Conservation (phyloP, 2,329 filamentous ascomycete genomes). For the Penicillium sp. region DNA sequence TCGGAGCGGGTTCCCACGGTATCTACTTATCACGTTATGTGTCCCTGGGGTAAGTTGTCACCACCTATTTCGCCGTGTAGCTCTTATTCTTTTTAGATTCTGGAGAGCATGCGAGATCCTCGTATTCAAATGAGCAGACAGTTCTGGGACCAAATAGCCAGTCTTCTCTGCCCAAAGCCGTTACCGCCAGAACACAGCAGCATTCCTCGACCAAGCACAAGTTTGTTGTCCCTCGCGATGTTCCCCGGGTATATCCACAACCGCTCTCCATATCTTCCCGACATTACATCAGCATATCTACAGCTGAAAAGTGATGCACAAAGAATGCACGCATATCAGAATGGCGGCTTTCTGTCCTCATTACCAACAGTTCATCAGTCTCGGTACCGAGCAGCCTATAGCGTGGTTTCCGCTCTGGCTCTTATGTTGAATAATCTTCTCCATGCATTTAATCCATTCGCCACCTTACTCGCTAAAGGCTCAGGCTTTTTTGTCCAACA, state of each 20-base stretch:
- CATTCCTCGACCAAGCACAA: not conserved
- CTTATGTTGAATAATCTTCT: slow-evolving; percentile 22
- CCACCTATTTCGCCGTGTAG: not conserved
- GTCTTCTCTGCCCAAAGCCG: not conserved
- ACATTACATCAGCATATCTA: slow-evolving; percentile 17
- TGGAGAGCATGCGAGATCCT: slow-evolving; percentile 23
- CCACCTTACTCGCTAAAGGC: slow-evolving; percentile 11
- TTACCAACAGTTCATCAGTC: slow-evolving; percentile 7
- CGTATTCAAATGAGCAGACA: slow-evolving; percentile 16
- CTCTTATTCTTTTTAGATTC: slow-evolving; percentile 11
- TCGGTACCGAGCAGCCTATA: slow-evolving; percentile 21
- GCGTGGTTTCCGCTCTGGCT: slow-evolving; percentile 16
- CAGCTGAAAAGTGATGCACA: slow-evolving; percentile 14
- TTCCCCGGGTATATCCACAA: slow-evolving; percentile 14
- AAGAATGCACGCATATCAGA: slow-evolving; percentile 8
- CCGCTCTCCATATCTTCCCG: slow-evolving; percentile 13
- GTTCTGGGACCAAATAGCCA: slow-evolving; percentile 16
- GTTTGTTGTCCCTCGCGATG: slow-evolving; percentile 10
- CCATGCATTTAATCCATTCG: slow-evolving; percentile 15
- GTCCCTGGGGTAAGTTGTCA: not conserved
- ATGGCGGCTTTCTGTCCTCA: not conserved
- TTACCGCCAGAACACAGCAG: not conserved
- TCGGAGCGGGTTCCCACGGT: not conserved
- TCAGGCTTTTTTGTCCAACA: slow-evolving; percentile 11
- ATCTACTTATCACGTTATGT: not conserved